Conservation (phyloP, 352 stramenopile species). For the Globisporangium yorkense region DNA sequence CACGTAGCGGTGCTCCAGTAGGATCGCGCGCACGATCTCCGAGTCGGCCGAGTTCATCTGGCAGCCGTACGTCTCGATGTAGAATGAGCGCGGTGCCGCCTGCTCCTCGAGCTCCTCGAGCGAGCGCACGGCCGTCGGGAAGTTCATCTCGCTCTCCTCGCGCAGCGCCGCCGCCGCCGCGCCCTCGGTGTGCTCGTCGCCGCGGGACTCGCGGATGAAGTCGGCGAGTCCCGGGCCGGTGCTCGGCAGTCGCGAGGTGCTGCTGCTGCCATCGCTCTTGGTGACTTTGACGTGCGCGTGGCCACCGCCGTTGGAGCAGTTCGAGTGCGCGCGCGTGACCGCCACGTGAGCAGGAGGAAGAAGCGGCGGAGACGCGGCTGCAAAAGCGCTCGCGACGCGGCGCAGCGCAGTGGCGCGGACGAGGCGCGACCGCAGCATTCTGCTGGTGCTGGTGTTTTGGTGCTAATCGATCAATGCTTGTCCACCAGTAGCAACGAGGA, state of each 20-base stretch:
- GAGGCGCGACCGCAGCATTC: too few species aligned
- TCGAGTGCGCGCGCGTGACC: conserved; percentile 24
- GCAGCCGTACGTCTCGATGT: conserved; percentile 96
- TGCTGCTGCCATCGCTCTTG: too few species aligned
- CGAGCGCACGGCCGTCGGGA: conserved; percentile 42
- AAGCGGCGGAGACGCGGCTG: not conserved
- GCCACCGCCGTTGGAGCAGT: conserved; percentile 16
- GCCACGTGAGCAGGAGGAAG: not conserved
- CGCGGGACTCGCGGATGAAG: conserved; percentile 58
- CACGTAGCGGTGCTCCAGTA: conserved; percentile 74
- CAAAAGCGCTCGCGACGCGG: not conserved
- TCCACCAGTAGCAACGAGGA: too few species aligned
- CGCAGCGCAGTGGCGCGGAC: conserved; percentile 2
- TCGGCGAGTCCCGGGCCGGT: conserved; percentile 56
- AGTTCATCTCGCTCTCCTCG: conserved; percentile 74
- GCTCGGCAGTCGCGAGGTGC: conserved; percentile 27
- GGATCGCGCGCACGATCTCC: conserved; percentile 95
- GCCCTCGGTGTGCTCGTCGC: conserved; percentile 19
- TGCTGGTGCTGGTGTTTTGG: too few species aligned
- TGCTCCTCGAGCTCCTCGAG: conserved; percentile 50
- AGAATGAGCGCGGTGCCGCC: conserved; percentile 44
- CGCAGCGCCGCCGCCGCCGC: conserved; percentile 18
- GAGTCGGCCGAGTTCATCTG: conserved; percentile 99
- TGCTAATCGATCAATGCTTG: too few species aligned
- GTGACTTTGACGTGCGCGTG: conserved; percentile 30